Evolutionary conservation across 1,139 yeast species (phyloP).

Genomic region (Debaryomyces sp.): DNA sequence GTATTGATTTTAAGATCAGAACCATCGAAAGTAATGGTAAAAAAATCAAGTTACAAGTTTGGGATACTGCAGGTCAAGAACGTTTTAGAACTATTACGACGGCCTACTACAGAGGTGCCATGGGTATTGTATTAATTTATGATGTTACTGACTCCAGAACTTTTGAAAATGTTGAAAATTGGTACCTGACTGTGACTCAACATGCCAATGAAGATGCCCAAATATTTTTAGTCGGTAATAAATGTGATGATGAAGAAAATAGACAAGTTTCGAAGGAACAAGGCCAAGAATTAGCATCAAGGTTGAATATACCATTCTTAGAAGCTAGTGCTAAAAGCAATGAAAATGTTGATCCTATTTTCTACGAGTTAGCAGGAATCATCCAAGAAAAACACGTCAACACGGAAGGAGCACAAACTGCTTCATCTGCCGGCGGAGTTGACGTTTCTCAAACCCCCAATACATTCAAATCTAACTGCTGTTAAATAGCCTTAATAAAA

Average conservation of each 20-base stretch:
- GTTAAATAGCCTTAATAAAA: constrained; percentile 24
- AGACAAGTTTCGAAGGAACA: constrained; percentile 82
- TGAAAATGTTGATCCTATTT: constrained; percentile 87
- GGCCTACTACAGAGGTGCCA: constrained; percentile 97
- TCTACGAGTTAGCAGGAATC: constrained; percentile 85
- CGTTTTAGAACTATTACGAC: constrained; percentile 97
- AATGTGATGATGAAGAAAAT: constrained; percentile 82
- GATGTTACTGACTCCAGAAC: constrained; percentile 96
- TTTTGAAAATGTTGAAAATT: constrained; percentile 80
- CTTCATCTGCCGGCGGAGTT: constrained; percentile 37
- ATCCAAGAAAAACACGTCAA: constrained; percentile 77
- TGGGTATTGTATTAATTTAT: constrained; percentile 95
- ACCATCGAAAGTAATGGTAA: constrained; percentile 93
- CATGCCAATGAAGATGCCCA: constrained; percentile 97
- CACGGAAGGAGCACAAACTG: constrained; percentile 26
- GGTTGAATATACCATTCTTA: constrained; percentile 84
- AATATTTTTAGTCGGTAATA: constrained; percentile 91
- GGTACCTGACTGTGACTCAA: constrained; percentile 94
- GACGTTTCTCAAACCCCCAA: constrained; percentile 45
- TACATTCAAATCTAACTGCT: constrained; percentile 41
- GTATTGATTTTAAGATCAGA: constrained; percentile 96
- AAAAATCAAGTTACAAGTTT: constrained; percentile 90
- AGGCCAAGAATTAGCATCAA: constrained; percentile 88
- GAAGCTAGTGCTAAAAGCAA: constrained; percentile 97
- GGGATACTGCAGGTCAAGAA: constrained; percentile 99